Conservation (phyloP, 257 asterid species). For the Marsdenia floribunda region DNA sequence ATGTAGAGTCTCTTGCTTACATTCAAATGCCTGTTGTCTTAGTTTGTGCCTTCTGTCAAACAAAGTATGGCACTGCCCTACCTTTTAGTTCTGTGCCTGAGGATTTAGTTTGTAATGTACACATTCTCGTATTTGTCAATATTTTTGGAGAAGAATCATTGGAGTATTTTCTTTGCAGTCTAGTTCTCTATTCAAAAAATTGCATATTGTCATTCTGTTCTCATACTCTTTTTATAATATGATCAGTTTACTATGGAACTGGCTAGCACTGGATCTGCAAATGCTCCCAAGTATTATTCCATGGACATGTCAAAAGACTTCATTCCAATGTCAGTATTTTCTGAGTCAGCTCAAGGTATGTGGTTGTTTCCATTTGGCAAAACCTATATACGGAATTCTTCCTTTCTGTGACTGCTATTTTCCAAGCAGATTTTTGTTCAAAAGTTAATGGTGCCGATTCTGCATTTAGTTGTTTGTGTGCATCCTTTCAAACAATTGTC, state of each 20-base stretch:
- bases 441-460: not conserved
- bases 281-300: slow-evolving; percentile 56
- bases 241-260: slow-evolving; percentile 84
- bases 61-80: not conserved
- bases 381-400: not conserved
- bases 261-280: slow-evolving; percentile 49
- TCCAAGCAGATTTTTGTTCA: not conserved
- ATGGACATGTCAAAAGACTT: slow-evolving; percentile 90
- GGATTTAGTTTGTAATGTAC: slow-evolving; percentile 1
- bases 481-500: not conserved
- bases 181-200: slow-evolving; percentile 3
- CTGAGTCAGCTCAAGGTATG: slow-evolving; percentile 79
- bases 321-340: slow-evolving; percentile 74
- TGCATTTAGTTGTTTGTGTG: not conserved
- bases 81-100: not conserved
- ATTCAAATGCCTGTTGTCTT: not conserved
- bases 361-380: not conserved
- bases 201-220: slow-evolving; percentile 11
- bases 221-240: slow-evolving; percentile 22
- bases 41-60: not conserved
- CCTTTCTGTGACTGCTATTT: not conserved
- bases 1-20: not conserved
- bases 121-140: slow-evolving; percentile 11
- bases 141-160: slow-evolving; percentile 21
- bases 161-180: slow-evolving; percentile 10